phyloP scores from a whole-genome alignment of 768 basidiomycete genomes.

The Russula sp. region DNA sequence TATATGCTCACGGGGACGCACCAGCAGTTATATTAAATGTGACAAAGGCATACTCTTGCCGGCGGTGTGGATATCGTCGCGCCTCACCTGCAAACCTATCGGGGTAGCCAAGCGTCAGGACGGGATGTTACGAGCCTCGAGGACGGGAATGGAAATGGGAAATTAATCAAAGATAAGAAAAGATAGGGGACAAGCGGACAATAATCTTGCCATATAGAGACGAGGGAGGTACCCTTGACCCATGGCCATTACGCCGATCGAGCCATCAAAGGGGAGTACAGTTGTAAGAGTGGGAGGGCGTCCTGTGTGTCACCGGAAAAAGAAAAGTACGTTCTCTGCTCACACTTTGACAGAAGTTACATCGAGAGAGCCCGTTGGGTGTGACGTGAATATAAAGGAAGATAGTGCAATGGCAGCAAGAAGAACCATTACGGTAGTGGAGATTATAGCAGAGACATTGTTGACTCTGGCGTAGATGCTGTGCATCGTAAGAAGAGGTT shows the following conservation, averaged over 20 bases:
- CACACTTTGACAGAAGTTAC: conserved; percentile 74
- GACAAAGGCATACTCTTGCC: conserved; percentile 73
- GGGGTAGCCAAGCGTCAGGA: neutral
- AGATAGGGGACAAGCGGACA: neutral
- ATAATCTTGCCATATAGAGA: neutral
- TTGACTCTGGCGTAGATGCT: conserved; percentile 63
- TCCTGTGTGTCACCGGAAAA: too few species aligned
- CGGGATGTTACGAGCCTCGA: neutral
- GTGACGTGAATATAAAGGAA: conserved; percentile 54
- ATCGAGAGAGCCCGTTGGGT: conserved; percentile 49
- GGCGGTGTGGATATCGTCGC: conserved; percentile 46
- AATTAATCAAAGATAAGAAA: too few species aligned
- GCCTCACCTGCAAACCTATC: conserved; percentile 20
- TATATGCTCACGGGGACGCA: conserved; percentile 31
- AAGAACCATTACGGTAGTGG: conserved; percentile 66
- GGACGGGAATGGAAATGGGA: too few species aligned
- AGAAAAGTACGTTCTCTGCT: conserved; percentile 24
- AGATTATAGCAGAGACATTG: conserved; percentile 64
- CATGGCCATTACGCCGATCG: neutral
- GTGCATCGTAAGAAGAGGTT: conserved; percentile 43
- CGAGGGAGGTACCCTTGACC: neutral
- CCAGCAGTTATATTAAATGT: conserved; percentile 79
- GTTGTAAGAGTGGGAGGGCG: too few species aligned
- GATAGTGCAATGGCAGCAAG: conserved; percentile 66
- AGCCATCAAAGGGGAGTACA: neutral